Conservation (phyloP, 345 rosid genomes). For the Dipteronia sinensis region DNA sequence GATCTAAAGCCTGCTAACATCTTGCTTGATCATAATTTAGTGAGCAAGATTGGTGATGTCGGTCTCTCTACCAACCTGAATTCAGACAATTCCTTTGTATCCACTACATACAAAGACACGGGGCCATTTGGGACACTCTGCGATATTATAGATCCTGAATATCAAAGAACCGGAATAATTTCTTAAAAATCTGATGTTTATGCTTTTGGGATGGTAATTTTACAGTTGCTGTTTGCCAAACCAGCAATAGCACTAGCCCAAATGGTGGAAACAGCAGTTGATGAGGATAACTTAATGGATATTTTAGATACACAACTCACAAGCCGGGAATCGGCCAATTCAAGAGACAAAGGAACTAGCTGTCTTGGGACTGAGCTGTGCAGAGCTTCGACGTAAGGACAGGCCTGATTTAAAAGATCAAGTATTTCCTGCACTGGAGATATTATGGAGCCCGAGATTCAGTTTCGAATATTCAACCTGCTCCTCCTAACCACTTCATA, state of each 20-base stretch:
- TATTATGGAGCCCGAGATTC: constrained; percentile 34
- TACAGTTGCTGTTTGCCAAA: constrained; percentile 78
- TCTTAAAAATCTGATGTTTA: constrained; percentile 78
- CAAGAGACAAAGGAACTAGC: constrained; percentile 76
- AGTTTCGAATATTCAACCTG: constrained; percentile 10
- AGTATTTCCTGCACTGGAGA: constrained; percentile 69
- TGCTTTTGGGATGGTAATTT: constrained; percentile 78
- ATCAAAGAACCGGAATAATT: constrained; percentile 77
- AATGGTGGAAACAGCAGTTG: constrained; percentile 61
- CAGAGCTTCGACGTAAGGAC: constrained; percentile 69
- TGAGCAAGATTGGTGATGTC: constrained; percentile 92
- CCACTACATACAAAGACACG: constrained; percentile 53
- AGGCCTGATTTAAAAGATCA: constrained; percentile 62
- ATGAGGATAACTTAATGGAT: constrained; percentile 36
- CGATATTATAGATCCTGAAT: constrained; percentile 89
- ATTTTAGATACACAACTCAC: constrained; percentile 70
- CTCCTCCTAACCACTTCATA: constrained; percentile 54
- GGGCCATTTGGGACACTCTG: constrained; percentile 78
- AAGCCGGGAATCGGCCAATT: constrained; percentile 77
- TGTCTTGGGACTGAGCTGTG: too few species aligned
- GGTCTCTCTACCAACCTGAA: constrained; percentile 72
- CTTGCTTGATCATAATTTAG: constrained; percentile 74
- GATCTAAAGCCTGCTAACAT: constrained; percentile 91
- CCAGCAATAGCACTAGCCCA: constrained; percentile 75
- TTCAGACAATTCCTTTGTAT: constrained; percentile 33